Base-by-base conservation (phyloP, 352 stramenopile species). In the Globisporangium polare region DNA sequence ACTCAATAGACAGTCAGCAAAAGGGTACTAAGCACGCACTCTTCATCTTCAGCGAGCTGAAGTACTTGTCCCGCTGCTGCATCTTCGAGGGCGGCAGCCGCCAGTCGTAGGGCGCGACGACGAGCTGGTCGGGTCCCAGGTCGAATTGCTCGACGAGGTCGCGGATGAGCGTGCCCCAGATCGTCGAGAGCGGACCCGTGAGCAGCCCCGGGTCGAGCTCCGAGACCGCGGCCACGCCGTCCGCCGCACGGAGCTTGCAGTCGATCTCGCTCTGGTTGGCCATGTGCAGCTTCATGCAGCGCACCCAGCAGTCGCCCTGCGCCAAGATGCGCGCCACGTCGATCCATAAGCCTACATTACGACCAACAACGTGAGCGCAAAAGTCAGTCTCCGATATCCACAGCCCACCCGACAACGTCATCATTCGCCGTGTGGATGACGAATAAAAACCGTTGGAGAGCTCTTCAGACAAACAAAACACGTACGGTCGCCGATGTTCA, bases 91-190 rank as follows among this genome's bases (percentile, higher is more conserved):
- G 78, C 35, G 84, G 84, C n/a, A 94, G 63, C 24, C 84, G 74
- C 84, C 84, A 94, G 72, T 94, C 84, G 59, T 94, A 94, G 6
- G 82, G 70, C 10, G 84, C 84, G 7, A 94, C 81, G 41, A 94
- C 56, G 29, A 94, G 60, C 64, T 92, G 75, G 15, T 88, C 71
- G 4, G 80, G 80, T 22, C 81, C 80, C 18, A 92, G 60, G 31
- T 78, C 69, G 45, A 94, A 94, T 39, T 88, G 77, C 22, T 86
- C 70, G 9, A 91, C 69, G 22, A 94, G 63, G 42, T 91, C 79
- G 22, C 84, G 67, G 49, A 89, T 82, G 31, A 92, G 71, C 10
- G 58, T 71, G 18, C 84, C 73, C 82, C 82, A 94, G 31, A 94
- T 80, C 22, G 73, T 90, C 0, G 80, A 90, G 33, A 94, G 60